phyloP scores from a whole-genome alignment of 2,329 filamentous ascomycete genomes.

The Metarhizium robertsii region DNA sequence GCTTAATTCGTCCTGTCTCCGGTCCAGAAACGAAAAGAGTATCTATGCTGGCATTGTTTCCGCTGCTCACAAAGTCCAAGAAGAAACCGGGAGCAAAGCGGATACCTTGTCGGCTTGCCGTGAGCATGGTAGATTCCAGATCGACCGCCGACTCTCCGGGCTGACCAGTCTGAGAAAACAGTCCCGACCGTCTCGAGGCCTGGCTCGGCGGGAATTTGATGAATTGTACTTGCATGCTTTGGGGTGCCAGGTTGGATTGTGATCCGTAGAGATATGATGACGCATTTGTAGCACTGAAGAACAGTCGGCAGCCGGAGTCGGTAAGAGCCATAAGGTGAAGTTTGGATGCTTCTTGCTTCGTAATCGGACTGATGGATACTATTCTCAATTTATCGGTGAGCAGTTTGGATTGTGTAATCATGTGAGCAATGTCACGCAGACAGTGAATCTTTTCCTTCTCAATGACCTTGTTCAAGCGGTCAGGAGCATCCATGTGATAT shows the following conservation, averaged over 20 bases:
- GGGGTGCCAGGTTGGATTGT: conserved; percentile 58
- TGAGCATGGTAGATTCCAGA: conserved; percentile 38
- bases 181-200: conserved; percentile 18
- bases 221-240: conserved; percentile 96
- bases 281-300: conserved; percentile 80
- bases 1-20: conserved; percentile 76
- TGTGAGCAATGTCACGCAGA: conserved; percentile 71
- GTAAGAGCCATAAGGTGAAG: conserved; percentile 87
- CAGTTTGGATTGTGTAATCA: conserved; percentile 65
- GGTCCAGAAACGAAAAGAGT: conserved; percentile 76
- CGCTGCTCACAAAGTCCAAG: conserved; percentile 67
- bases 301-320: conserved; percentile 81
- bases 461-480: conserved; percentile 53
- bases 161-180: conserved; percentile 11
- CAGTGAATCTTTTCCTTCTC: conserved; percentile 54
- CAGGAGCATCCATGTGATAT: conserved; percentile 68
- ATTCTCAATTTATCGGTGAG: conserved; percentile 63
- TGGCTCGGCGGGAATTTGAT: conserved; percentile 77
- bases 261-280: conserved; percentile 55
- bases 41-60: conserved; percentile 52
- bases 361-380: conserved; percentile 78
- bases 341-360: conserved; percentile 67
- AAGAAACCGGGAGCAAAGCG: conserved; percentile 85
- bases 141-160: conserved; percentile 33
- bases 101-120: conserved; percentile 40